Percentiles rank a stretch among this genome's conserved stretches.
Evolutionary conservation across 345 rosid genomes (phyloP).

Genomic region (Hibiscus mutabilis): DNA sequence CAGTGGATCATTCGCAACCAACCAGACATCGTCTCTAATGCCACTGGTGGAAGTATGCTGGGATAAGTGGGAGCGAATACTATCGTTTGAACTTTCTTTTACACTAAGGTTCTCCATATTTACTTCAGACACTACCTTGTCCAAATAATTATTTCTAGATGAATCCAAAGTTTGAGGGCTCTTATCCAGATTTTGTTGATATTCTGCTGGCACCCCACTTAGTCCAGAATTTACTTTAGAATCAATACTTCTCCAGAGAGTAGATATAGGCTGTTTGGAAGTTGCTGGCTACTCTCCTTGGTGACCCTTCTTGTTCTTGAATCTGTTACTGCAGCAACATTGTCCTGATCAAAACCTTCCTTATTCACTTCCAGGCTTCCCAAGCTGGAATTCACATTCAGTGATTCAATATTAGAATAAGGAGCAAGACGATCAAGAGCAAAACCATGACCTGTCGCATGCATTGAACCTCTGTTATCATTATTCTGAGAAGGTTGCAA

Average conservation of each 20-base stretch:
- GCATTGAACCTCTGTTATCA: constrained; percentile 17
- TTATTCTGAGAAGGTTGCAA: constrained; percentile 24
- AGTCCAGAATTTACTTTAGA: constrained; percentile 28
- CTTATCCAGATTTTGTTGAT: constrained; percentile 24
- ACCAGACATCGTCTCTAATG: constrained; percentile 35
- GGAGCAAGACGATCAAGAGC: constrained; percentile 33
- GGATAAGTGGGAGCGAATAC: constrained; percentile 26
- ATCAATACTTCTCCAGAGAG: constrained; percentile 42
- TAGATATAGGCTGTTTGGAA: constrained; percentile 25
- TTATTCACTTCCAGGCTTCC: constrained; percentile 30
- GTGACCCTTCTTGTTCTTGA: constrained; percentile 25
- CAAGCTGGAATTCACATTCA: constrained; percentile 25
- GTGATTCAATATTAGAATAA: constrained; percentile 24
- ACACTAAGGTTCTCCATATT: constrained; percentile 24
- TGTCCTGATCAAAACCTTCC: constrained; percentile 33
- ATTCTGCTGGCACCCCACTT: constrained; percentile 22
- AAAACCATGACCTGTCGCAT: constrained; percentile 27
- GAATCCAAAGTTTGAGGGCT: constrained; percentile 41
- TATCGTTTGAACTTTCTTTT: constrained; percentile 30
- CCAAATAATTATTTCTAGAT: constrained; percentile 25
- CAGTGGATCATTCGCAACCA: constrained; percentile 37
- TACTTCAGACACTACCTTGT: constrained; percentile 20
- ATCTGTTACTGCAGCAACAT: constrained; percentile 24
- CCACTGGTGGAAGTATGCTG: constrained; percentile 26
- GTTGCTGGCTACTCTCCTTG: constrained; percentile 32